Base-by-base conservation (phyloP, 2,329 filamentous ascomycete genomes). In the Cordyceps farinosa region DNA sequence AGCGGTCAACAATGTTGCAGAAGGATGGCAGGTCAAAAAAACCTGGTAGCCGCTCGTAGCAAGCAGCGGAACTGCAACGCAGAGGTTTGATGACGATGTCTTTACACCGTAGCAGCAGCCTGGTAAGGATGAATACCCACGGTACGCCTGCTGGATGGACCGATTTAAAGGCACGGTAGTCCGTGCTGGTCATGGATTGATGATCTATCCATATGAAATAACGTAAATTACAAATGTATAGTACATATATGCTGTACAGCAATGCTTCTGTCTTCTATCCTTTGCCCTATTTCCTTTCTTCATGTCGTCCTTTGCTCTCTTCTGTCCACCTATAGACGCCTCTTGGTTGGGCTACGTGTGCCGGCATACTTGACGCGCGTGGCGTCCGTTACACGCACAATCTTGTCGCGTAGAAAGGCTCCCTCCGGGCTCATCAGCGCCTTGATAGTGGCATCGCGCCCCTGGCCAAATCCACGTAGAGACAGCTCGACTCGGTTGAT, bases 361-460 rank as follows among this genome's bases (percentile, higher is more conserved):
- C 95, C 96, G 78, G 93, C 95, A 82, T 98, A 97, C 82, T 99
- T 99, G 76, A 98, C 77, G 71, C 90, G 90, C 62, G 94, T 98
- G 47, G 87, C 83, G 78, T 99, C 95, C 38, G 90, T 87, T 65
- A 99, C 90, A 69, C 87, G 88, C 48, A 86, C 81, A 68, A 99
- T 90, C 79, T 90, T 87, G 38, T 84, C 80, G 69, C 92, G 85
- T 68, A 98, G 77, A 70, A 87, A 75, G 72, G 86, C 87, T 63
- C 95, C 95, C 75, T 99, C 94, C 29, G 83, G 87, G 42, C 94
- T 93, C 76, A 99, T 79, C 64, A 99, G 78, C 6, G 93, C 90
- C 83, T 98, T 99, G 61, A 88, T 88, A 60, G 92, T 90, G 1
- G 95, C 95, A 71, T 98, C 93, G 69, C 96, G 84, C 1, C 95